Evolutionary conservation across 208 protist genomes (phyloP).

Genomic region (Trypanosoma cruzi): DNA sequence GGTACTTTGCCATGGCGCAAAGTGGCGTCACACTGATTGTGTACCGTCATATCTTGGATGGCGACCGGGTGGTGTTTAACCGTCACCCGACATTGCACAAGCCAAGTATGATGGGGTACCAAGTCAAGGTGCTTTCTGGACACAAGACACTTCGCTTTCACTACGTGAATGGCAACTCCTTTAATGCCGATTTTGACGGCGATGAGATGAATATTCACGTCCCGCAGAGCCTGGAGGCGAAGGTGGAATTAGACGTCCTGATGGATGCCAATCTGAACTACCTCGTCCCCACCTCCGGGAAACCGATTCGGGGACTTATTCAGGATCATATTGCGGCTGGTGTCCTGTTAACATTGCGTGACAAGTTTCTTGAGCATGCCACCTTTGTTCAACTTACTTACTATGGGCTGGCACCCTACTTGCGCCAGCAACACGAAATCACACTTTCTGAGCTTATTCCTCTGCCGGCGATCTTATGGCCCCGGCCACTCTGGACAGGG

Average conservation of each 20-base stretch:
- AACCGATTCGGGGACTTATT: conserved; percentile 99
- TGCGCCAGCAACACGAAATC: conserved; percentile 46
- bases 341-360: conserved; percentile 95
- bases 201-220: conserved; percentile 99
- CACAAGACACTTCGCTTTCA: conserved; percentile 99
- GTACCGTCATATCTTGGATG: conserved; percentile 97
- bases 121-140: conserved; percentile 91
- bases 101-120: conserved; percentile 98
- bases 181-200: conserved; percentile 99
- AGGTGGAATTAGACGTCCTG: conserved; percentile 95
- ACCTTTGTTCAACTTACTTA: conserved; percentile 96
- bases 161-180: conserved; percentile 99
- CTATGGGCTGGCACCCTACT: conserved; percentile 82
- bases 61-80: conserved; percentile 99
- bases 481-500: conserved; percentile 95
- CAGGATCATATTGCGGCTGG: conserved; percentile 99
- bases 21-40: conserved; percentile 85
- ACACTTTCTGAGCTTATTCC: conserved; percentile 82
- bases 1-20: conserved; percentile 81
- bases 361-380: conserved; percentile 96
- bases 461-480: conserved; percentile 95
- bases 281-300: conserved; percentile 94
- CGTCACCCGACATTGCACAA: conserved; percentile 99
- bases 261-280: conserved; percentile 98
- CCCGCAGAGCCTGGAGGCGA: conserved; percentile 95